Evolutionary conservation across 805 yeast genomes (phyloP).

Genomic region (Citeromyces nyonsensis): DNA sequence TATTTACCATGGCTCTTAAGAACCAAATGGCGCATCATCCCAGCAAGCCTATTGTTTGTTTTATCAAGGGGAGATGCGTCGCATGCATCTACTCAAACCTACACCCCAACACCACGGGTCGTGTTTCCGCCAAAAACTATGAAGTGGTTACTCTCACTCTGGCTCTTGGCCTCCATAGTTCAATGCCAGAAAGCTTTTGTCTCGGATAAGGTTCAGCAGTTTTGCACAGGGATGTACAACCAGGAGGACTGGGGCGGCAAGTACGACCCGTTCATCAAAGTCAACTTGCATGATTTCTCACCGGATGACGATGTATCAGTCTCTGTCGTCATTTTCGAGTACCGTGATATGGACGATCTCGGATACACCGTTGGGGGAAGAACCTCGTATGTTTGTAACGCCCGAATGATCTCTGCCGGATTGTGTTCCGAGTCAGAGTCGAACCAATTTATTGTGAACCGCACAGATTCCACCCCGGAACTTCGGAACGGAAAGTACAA

Average conservation of each 20-base stretch:
- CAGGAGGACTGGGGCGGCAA: slow-evolving; percentile 80
- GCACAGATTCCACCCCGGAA: slow-evolving; percentile 11
- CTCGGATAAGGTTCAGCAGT: slow-evolving; percentile 37
- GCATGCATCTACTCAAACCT: too few species aligned
- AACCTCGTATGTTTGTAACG: slow-evolving; percentile 61
- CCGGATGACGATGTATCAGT: slow-evolving; percentile 15
- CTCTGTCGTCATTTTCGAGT: slow-evolving; percentile 68
- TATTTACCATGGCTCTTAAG: too few species aligned
- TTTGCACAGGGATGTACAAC: slow-evolving; percentile 85
- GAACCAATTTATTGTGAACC: slow-evolving; percentile 47
- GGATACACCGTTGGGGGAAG: slow-evolving; percentile 38
- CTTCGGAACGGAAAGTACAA: slow-evolving; percentile 9
- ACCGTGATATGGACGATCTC: slow-evolving; percentile 53
- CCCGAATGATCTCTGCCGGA: slow-evolving; percentile 35
- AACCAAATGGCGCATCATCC: too few species aligned
- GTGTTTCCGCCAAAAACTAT: not conserved
- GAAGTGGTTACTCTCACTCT: not conserved
- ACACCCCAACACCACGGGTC: too few species aligned
- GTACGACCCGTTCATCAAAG: slow-evolving; percentile 42
- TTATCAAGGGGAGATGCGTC: too few species aligned
- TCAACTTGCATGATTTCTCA: slow-evolving; percentile 20
- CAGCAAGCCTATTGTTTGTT: too few species aligned
- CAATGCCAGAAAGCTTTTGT: slow-evolving; percentile 35
- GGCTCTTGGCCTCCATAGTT: slow-evolving; percentile 7
- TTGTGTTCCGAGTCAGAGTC: slow-evolving; percentile 38